Evolutionary conservation across 306 rosid species (phyloP).

Genomic region (Alnus rubra): DNA sequence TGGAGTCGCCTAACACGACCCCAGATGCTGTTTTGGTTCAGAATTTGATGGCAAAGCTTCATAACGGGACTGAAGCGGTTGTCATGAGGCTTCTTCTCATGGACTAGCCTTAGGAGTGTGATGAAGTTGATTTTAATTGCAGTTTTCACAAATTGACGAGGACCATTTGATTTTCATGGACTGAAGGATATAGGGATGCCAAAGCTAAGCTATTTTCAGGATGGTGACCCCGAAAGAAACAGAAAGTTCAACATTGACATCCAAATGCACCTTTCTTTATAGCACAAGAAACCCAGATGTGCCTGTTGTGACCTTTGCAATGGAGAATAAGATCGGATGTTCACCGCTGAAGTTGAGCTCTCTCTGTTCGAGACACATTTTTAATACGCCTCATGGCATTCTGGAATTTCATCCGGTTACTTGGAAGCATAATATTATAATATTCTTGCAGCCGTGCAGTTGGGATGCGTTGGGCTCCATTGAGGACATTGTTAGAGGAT

Average conservation of each 20-base stretch:
- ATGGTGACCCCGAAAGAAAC: constrained; percentile 84
- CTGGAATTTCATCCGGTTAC: constrained; percentile 95
- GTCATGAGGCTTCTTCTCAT: constrained; percentile 68
- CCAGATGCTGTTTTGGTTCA: constrained; percentile 82
- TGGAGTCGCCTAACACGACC: constrained; percentile 54
- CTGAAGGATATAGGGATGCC: constrained; percentile 61
- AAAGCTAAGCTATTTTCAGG: constrained; percentile 64
- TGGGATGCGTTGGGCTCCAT: constrained; percentile 94
- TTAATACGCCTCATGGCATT: constrained; percentile 85
- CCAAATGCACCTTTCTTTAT: constrained; percentile 64
- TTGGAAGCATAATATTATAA: constrained; percentile 89
- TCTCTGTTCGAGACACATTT: constrained; percentile 94
- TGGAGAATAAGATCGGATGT: constrained; percentile 92
- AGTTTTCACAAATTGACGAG: constrained; percentile 67
- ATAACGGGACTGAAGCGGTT: constrained; percentile 85
- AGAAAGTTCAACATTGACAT: constrained; percentile 87
- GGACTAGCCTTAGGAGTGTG: constrained; percentile 58
- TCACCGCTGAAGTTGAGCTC: constrained; percentile 77
- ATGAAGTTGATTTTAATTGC: constrained; percentile 94
- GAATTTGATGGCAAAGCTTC: constrained; percentile 89
- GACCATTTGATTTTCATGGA: constrained; percentile 48
- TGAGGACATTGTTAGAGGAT: constrained; percentile 95
- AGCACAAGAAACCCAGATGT: constrained; percentile 67
- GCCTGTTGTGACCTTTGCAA: constrained; percentile 78
- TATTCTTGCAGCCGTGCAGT: constrained; percentile 92